Evolutionary conservation across 495 filamentous ascomycete species (phyloP).

Genomic region (Podospora sp.): DNA sequence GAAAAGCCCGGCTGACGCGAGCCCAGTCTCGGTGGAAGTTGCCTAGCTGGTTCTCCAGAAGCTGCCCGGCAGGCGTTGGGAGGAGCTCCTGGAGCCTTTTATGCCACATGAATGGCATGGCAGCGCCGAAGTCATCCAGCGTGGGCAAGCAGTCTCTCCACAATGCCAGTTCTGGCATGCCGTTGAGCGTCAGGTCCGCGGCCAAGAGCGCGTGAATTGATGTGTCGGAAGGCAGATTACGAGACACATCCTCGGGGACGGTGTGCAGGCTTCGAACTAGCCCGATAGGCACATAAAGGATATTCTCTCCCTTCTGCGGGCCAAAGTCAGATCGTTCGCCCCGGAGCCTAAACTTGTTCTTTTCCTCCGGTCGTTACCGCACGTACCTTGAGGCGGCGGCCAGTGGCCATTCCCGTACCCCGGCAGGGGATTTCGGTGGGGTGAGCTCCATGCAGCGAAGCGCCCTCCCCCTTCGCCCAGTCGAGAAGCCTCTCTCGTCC

Average conservation of each 20-base stretch:
- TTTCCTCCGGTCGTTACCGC: too few relatives aligned
- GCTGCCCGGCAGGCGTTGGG: constrained; percentile 37
- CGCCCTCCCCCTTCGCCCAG: not conserved
- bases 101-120: constrained; percentile 66
- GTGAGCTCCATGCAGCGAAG: not conserved
- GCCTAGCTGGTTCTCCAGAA: constrained; percentile 54
- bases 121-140: constrained; percentile 54
- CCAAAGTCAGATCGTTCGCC: not conserved
- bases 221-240: constrained; percentile 43
- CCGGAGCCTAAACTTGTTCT: not conserved
- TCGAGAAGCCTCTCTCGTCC: not conserved
- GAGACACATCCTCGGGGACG: not conserved
- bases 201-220: constrained; percentile 61
- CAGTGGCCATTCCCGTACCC: not conserved
- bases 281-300: not conserved
- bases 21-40: not conserved
- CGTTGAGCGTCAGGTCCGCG: constrained; percentile 50
- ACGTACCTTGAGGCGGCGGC: not conserved
- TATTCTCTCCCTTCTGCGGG: not conserved
- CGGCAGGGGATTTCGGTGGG: not conserved
- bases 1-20: not conserved
- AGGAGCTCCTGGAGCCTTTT: constrained; percentile 41
- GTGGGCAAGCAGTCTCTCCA: constrained; percentile 70
- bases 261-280: constrained; percentile 6
- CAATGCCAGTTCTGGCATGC: constrained; percentile 24